Evolutionary conservation across 306 rosid genomes (phyloP), one percentile per base, ranked within the genome.

Genomic region (Benincasa hispida): DNA sequence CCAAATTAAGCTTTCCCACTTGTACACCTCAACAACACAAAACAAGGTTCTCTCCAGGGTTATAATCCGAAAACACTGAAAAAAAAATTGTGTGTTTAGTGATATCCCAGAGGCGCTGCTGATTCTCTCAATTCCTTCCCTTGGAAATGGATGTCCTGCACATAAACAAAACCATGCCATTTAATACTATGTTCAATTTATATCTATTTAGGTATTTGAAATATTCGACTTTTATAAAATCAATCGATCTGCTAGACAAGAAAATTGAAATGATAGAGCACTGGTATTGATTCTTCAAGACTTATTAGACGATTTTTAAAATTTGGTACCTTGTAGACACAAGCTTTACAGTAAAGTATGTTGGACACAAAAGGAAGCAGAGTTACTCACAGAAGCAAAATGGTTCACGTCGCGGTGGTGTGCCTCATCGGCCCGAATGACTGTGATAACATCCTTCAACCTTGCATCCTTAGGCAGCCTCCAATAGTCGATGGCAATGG

Each of bases 361-460:
- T n/a, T 2, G 35, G 5, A 32, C 6, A 32, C 5, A 32, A 32
- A 32, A 32, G 35, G 47, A 41, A 25, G 30, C 15, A 10, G 11
- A 8, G 50, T 37, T 2, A 85, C 92, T 88, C 28, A 91, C 97
- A 27, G 95, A 88, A 81, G 97, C 97, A 75, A 89, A 91, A 83
- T 91, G 97, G 80, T 89, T 91, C 57, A 91, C 90, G 59, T 91
- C 97, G 4, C 92, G 87, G 79, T 91, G 97, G 60, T 88, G 97
- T 80, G 89, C 92, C 78, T 89, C 97, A 76, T 91, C 97, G 28
- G 95, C 91, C 0, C 95, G 92, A 76, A 91, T 91, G 0, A 91
- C 95, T 45, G 84, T 80, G 11, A 91, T 14, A 76, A 89, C 97
- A 65, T 91, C 97, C 39, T 80, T 84, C 21, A 91, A 82, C 30